Conservation (phyloP, 352 stramenopile genomes). For the Pythium volutum region DNA sequence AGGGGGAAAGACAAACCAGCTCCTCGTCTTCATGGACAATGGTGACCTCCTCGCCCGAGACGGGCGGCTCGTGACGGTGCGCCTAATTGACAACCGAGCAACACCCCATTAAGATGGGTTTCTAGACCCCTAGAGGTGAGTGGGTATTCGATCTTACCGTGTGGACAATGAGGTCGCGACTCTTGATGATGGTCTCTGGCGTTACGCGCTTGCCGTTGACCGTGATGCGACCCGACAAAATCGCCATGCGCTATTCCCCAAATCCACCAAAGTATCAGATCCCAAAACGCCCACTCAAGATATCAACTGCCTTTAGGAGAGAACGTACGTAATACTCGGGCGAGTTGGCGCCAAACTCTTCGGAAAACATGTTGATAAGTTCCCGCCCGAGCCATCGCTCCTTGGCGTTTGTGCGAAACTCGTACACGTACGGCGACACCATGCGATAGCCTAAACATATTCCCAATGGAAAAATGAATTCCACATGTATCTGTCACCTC, state of each 20-base stretch:
- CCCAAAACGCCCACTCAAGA: neutral
- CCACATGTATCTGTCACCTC: no score
- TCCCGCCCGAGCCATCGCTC: constrained; percentile 90
- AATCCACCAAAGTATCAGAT: neutral
- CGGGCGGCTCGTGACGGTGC: constrained; percentile 96
- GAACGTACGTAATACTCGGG: constrained; percentile 73
- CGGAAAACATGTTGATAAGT: constrained; percentile 90
- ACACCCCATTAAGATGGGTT: neutral
- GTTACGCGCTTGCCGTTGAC: constrained; percentile 88
- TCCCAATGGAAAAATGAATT: neutral
- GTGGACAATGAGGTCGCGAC: constrained; percentile 93
- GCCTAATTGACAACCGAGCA: constrained; percentile 60
- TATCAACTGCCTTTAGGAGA: no score
- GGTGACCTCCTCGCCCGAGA: constrained; percentile 78
- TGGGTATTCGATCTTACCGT: constrained; percentile 33
- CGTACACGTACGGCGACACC: constrained; percentile 94
- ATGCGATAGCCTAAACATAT: constrained; percentile 64
- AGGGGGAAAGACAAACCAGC: constrained; percentile 35
- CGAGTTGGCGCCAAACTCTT: constrained; percentile 82
- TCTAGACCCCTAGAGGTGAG: neutral
- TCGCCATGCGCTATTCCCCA: constrained; percentile 82
- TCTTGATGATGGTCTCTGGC: constrained; percentile 83
- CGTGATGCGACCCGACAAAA: constrained; percentile 92
- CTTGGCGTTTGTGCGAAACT: constrained; percentile 95
- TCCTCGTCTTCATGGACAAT: constrained; percentile 79